Conservation (phyloP, 495 filamentous ascomycete genomes). For the Bacidia rubella region DNA sequence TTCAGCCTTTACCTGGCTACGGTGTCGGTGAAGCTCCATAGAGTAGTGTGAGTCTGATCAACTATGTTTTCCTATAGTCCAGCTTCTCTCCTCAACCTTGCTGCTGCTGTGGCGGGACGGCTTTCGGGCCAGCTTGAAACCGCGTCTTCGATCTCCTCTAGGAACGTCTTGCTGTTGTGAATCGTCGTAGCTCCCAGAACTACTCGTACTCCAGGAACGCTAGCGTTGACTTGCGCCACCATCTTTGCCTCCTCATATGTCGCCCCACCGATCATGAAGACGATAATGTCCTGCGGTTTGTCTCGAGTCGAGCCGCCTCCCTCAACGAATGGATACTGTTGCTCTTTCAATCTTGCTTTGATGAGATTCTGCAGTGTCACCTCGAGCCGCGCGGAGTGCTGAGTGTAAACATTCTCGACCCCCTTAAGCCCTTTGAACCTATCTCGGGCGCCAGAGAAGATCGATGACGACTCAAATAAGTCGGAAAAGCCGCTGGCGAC, state of each 20-base stretch:
- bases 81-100: slow-evolving; percentile 54
- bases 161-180: slow-evolving; percentile 73
- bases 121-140: slow-evolving; percentile 70
- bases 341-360: slow-evolving; percentile 72
- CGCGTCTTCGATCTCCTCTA: slow-evolving; percentile 75
- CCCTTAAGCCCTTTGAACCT: slow-evolving; percentile 92
- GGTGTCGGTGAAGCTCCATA: no score
- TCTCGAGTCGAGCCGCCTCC: slow-evolving; percentile 70
- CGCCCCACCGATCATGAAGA: slow-evolving; percentile 84
- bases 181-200: slow-evolving; percentile 76
- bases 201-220: slow-evolving; percentile 73
- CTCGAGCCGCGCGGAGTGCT: slow-evolving; percentile 83
- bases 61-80: slow-evolving; percentile 30
- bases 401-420: slow-evolving; percentile 97
- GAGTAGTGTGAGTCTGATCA: no score
- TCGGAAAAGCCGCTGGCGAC: slow-evolving; percentile 67
- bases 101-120: slow-evolving; percentile 52
- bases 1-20: no score
- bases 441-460: slow-evolving; percentile 79
- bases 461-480: slow-evolving; percentile 79
- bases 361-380: slow-evolving; percentile 80
- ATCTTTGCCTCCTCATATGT: slow-evolving; percentile 97
- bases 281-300: slow-evolving; percentile 90
- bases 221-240: slow-evolving; percentile 83
- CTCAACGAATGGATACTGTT: slow-evolving; percentile 85